A percentile compares a stretch with the other conserved stretches of the same genome.
These are phyloP conservation scores for Penicillium canariense DNA, from an alignment of 495 filamentous ascomycete species.

Conservation along the genomic window DNA sequence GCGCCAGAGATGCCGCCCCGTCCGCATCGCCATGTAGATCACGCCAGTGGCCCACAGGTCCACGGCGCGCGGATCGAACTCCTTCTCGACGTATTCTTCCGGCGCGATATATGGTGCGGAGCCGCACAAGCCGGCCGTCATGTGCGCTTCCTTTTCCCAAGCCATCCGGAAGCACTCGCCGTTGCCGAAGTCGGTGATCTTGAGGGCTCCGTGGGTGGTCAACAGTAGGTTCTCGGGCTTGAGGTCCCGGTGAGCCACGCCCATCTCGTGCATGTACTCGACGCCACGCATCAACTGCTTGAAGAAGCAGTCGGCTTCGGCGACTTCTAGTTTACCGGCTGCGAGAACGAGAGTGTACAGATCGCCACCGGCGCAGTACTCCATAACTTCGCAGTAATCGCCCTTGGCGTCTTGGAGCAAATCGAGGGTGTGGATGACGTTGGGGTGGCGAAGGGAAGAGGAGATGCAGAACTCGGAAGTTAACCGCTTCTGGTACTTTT, in stretches of 20 bases:
- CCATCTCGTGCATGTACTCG: constrained; percentile 99
- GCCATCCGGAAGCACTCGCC: constrained; percentile 99
- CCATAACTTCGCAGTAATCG: constrained; percentile 99
- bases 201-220: constrained; percentile 89
- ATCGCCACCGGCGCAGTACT: constrained; percentile 96
- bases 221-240: constrained; percentile 97
- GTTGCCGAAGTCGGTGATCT: constrained; percentile 99
- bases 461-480: constrained; percentile 99
- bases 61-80: constrained; percentile 95
- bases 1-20: constrained; percentile 93
- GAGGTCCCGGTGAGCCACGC: constrained; percentile 93
- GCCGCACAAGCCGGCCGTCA: constrained; percentile 95
- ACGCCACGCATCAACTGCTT: constrained; percentile 99
- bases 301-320: constrained; percentile 97
- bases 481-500: constrained; percentile 96
- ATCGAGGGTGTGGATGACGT: constrained; percentile 97
- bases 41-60: constrained; percentile 98
- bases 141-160: constrained; percentile 96
- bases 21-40: constrained; percentile 99
- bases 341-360: constrained; percentile 92
- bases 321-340: constrained; percentile 87
- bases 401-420: constrained; percentile 94
- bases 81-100: constrained; percentile 90
- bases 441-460: constrained; percentile 91
- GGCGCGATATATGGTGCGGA: constrained; percentile 97